Conservation (phyloP, 768 basidiomycete species). For the Crassisporium funariophilum region DNA sequence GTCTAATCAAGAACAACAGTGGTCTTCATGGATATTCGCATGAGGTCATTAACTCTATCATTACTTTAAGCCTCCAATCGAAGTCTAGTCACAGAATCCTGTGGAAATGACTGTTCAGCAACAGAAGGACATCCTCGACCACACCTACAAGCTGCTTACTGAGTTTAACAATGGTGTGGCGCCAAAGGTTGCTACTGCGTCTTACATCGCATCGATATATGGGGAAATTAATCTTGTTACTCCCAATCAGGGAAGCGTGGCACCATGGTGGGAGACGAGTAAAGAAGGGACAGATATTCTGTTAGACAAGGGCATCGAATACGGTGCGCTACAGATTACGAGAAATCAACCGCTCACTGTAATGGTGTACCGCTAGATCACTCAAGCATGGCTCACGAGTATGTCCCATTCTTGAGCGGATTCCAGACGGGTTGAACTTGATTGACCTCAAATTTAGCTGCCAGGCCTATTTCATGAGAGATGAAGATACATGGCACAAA, state of each 20-base stretch:
- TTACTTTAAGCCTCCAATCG: background rate
- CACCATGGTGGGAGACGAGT: constrained; percentile 82
- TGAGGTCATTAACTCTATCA: constrained; percentile 40
- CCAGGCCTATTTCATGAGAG: constrained; percentile 68
- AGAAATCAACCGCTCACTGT: background rate
- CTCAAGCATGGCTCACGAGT: constrained; percentile 66
- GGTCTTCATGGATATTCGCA: constrained; percentile 75
- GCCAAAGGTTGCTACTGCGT: constrained; percentile 40
- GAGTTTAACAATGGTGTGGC: constrained; percentile 62
- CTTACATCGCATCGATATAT: background rate
- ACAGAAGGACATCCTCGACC: constrained; percentile 70
- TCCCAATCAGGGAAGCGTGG: constrained; percentile 52
- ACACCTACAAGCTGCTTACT: constrained; percentile 66
- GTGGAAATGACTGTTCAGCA: constrained; percentile 60
- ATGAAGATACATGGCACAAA: constrained; percentile 72
- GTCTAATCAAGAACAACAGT: constrained; percentile 26
- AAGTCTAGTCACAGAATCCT: constrained; percentile 50
- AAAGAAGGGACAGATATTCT: constrained; percentile 65
- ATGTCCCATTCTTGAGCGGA: constrained; percentile 43
- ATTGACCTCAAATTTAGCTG: constrained; percentile 34
- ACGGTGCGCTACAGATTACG: constrained; percentile 53
- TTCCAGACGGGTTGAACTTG: constrained; percentile 46
- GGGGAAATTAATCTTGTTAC: background rate
- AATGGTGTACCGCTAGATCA: constrained; percentile 40
- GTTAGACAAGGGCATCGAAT: constrained; percentile 73